Conservation (phyloP, 805 yeast genomes). For the Starmerella floricola region DNA sequence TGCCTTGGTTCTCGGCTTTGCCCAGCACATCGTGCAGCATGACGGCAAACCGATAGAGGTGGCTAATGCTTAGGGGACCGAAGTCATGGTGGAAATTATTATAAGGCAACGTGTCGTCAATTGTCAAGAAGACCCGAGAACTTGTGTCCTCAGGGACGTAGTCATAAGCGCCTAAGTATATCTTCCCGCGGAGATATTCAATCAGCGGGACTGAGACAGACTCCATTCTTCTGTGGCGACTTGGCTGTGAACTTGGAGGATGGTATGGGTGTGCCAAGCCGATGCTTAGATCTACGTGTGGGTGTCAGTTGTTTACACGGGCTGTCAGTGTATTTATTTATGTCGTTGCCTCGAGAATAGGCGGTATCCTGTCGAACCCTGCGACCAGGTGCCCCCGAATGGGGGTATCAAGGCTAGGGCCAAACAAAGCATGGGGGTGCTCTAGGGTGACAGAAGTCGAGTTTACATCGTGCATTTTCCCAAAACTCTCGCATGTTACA, state of each 20-base stretch:
- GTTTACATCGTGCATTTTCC: too few relatives aligned
- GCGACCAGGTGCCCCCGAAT: constrained; percentile 1
- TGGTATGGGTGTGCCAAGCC: not conserved
- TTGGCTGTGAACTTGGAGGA: not conserved
- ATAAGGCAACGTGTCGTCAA: constrained; percentile 83
- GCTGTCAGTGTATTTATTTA: constrained; percentile 6
- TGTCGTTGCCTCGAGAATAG: constrained; percentile 1
- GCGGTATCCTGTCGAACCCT: constrained; percentile 1
- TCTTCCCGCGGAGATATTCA: constrained; percentile 33
- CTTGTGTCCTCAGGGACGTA: constrained; percentile 62
- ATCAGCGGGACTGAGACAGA: constrained; percentile 24
- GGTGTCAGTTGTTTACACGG: not conserved
- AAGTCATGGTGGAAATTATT: constrained; percentile 93
- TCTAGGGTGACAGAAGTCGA: too few relatives aligned
- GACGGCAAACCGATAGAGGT: constrained; percentile 88
- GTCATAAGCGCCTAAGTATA: constrained; percentile 85
- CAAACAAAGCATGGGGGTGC: not conserved
- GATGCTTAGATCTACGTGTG: not conserved
- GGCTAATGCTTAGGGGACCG: constrained; percentile 92
- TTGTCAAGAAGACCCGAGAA: constrained; percentile 72
- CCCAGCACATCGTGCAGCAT: constrained; percentile 82
- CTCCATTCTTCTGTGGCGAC: not conserved
- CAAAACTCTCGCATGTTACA: too few relatives aligned
- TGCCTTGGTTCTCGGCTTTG: constrained; percentile 69
- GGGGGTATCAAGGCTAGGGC: constrained; percentile 9